Conservation (phyloP, 2,329 filamentous ascomycete genomes). For the Tolypocladium ophioglossoides region DNA sequence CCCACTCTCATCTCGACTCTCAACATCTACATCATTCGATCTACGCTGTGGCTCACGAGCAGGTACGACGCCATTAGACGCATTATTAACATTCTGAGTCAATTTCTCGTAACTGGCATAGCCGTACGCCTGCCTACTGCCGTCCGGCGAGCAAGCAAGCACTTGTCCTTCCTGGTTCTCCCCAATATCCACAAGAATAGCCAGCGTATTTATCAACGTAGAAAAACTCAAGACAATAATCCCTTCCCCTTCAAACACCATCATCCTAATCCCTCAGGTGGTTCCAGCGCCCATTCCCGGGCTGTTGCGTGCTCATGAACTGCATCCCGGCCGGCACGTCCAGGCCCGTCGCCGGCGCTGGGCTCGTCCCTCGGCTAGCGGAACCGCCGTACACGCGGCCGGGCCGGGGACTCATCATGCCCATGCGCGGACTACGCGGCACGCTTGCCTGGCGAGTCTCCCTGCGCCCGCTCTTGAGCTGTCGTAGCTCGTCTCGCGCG, state of each 20-base stretch:
- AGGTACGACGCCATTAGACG: background rate
- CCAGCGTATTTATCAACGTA: background rate
- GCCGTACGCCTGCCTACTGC: background rate
- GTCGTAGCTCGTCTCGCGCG: constrained; percentile 36
- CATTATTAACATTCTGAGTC: background rate
- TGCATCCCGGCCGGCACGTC: constrained; percentile 25
- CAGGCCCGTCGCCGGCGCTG: constrained; percentile 23
- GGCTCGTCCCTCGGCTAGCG: constrained; percentile 40
- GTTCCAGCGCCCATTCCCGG: constrained; percentile 30
- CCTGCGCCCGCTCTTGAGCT: constrained; percentile 37
- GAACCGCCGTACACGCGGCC: constrained; percentile 23
- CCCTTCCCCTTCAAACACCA: background rate
- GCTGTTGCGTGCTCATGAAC: constrained; percentile 23
- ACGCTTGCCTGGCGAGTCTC: constrained; percentile 47
- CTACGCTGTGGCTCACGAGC: background rate
- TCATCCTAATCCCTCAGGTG: constrained; percentile 29
- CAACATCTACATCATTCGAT: background rate
- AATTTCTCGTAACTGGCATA: background rate
- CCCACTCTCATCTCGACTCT: background rate
- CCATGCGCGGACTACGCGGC: constrained; percentile 45
- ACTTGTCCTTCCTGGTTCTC: background rate
- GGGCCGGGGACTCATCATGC: constrained; percentile 40
- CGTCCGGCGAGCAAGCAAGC: background rate
- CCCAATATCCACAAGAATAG: background rate
- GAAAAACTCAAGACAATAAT: background rate